phyloP scores from a whole-genome alignment of 805 yeast species.

The Zygoascus ofunaensis region DNA sequence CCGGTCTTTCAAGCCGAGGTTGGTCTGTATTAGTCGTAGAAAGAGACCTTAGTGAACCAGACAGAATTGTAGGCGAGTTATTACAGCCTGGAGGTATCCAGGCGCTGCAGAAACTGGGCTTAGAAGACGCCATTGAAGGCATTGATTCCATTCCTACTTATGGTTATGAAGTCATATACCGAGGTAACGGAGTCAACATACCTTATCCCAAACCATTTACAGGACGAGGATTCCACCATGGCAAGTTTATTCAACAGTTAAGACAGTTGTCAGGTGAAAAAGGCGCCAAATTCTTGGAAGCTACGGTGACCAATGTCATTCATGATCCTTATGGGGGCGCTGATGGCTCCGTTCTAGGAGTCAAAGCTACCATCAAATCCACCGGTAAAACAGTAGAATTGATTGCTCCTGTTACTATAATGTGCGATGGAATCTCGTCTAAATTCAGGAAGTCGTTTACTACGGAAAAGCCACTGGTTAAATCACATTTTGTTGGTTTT shows the following conservation, averaged over 20 bases:
- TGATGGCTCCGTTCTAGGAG: constrained; percentile 51
- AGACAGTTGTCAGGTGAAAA: constrained; percentile 54
- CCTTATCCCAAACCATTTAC: constrained; percentile 46
- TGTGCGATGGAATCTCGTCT: constrained; percentile 92
- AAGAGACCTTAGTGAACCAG: constrained; percentile 87
- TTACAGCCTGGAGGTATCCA: constrained; percentile 95
- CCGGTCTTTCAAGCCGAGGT: constrained; percentile 84
- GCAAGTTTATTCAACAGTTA: constrained; percentile 70
- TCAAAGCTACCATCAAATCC: constrained; percentile 31
- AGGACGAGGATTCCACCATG: constrained; percentile 94
- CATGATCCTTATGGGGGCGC: constrained; percentile 42
- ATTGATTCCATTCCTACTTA: constrained; percentile 68
- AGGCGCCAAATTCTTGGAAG: constrained; percentile 73
- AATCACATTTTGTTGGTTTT: constrained; percentile 82
- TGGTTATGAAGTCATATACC: constrained; percentile 74
- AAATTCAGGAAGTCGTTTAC: constrained; percentile 73
- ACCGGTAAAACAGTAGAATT: constrained; percentile 35
- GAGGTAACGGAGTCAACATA: constrained; percentile 47
- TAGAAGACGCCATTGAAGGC: constrained; percentile 62
- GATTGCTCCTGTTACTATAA: constrained; percentile 56
- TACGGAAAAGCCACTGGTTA: constrained; percentile 55
- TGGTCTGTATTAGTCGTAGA: constrained; percentile 70
- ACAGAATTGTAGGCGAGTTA: constrained; percentile 93
- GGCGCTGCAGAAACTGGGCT: constrained; percentile 73
- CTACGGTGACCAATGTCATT: constrained; percentile 64